Evolutionary conservation across 495 filamentous ascomycete species (phyloP), one percentile per base, ranked within the genome.

Genomic region (Penicillium nucicola): DNA sequence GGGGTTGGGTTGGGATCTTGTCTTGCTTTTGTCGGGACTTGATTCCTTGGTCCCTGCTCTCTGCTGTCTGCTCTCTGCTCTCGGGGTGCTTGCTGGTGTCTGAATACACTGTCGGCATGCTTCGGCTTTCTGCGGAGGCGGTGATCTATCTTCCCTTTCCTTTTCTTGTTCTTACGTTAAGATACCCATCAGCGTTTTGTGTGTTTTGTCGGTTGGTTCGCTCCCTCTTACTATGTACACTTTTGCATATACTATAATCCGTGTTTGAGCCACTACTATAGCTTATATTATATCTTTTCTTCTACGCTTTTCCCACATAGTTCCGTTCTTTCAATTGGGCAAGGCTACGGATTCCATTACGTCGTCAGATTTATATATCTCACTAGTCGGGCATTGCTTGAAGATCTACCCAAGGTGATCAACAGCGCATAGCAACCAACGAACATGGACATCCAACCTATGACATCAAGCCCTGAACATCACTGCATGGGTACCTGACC

Each of bases 151-250:
- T 45, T 22, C 33, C 31, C 42, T 46, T 48, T 48, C 25, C 25
- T 8, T 28, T 28, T 28, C 25, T 28, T 28, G 25, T 52, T 45
- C 20, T 45, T 45, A 55, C 50, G 15, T 48, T 45, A 55, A 56
- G 61, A 65, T 65, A 65, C 61, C 61, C 61, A 64, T 59, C 49
- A 52, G 61, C 58, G 61, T 66, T 61, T 38, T 18, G 37, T 36
- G 49, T 38, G 33, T 59, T 54, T 25, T 48, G 10, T 30, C 35
- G 11, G 4, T 42, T 12, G 20, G 47, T 19, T 40, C 14, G 32
- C 17, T 28, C 12, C 14, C 13, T 35, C 22, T 11, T 35, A 18
- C 20, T 37, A 22, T 36, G 14, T 46, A 46, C 28, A 46, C 18
- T n/a, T 43, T 18, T 10, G 35, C 18, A 28, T 28, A 28, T 28